Percentiles rank a stretch among this genome's conserved stretches.
phyloP scores from a whole-genome alignment of 2,329 filamentous ascomycete genomes.

The Lachnellula cervina region DNA sequence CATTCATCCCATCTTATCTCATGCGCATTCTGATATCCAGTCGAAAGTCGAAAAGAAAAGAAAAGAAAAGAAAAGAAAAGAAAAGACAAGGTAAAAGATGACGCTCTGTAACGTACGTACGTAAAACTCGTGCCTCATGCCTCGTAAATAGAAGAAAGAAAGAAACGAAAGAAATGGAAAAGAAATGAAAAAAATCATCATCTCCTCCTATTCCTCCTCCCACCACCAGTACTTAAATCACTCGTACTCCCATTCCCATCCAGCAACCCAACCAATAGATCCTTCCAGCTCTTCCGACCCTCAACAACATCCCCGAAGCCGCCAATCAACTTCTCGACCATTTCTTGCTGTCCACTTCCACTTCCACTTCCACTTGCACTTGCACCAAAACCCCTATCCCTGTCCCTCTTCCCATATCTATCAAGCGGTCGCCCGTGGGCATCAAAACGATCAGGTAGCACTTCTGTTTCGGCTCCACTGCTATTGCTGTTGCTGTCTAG shows the following conservation, averaged over 20 bases:
- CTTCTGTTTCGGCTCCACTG: constrained; percentile 18
- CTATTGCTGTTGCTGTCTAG: background rate
- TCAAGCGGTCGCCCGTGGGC: constrained; percentile 22
- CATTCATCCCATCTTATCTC: no score
- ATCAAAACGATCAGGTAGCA: constrained; percentile 30
- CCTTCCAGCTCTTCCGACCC: constrained; percentile 27
- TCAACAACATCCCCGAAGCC: constrained; percentile 28
- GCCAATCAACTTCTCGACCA: constrained; percentile 25
- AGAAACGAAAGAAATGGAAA: background rate
- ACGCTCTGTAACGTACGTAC: no score
- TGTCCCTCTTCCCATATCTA: constrained; percentile 1
- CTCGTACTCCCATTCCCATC: constrained; percentile 9
- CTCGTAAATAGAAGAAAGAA: no score
- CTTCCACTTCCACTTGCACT: background rate
- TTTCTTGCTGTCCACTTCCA: constrained; percentile 17
- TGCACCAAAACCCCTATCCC: background rate
- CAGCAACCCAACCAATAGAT: constrained; percentile 25
- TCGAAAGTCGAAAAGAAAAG: no score
- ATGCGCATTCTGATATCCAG: no score
- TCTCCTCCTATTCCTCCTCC: background rate
- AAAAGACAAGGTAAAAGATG: no score
- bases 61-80: no score
- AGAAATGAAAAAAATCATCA: background rate
- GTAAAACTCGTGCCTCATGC: no score
- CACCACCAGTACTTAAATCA: background rate